A percentile compares a stretch with the other conserved stretches of the same genome.
Evolutionary conservation across 257 asterid genomes (phyloP).

Genomic region (Nicotiana noctiflora): DNA sequence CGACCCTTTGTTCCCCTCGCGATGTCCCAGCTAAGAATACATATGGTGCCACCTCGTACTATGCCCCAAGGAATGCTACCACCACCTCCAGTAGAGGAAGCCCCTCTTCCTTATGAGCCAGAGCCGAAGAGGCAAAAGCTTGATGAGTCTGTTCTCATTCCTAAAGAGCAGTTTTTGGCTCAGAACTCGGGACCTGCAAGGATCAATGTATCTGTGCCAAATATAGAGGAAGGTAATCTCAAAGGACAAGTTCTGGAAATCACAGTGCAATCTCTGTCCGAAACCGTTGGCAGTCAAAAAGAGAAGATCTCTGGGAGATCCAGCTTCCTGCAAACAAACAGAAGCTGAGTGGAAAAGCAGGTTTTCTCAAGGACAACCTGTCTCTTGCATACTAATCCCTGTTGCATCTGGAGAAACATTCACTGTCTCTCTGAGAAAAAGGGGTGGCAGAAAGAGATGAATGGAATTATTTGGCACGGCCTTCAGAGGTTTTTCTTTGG

Average conservation of each 20-base stretch:
- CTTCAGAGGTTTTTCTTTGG: slow-evolving; percentile 27
- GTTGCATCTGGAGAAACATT: slow-evolving; percentile 65
- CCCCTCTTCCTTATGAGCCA: slow-evolving; percentile 91
- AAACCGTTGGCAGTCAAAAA: slow-evolving; percentile 74
- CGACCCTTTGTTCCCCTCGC: slow-evolving; percentile 42
- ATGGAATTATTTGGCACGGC: slow-evolving; percentile 14
- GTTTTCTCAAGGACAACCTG: slow-evolving; percentile 91
- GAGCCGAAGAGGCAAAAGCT: slow-evolving; percentile 89
- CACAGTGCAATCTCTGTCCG: slow-evolving; percentile 61
- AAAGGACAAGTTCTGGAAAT: slow-evolving; percentile 87
- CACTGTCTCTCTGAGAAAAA: slow-evolving; percentile 80
- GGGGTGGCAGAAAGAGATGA: slow-evolving; percentile 99
- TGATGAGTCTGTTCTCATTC: slow-evolving; percentile 71
- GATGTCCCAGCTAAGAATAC: slow-evolving; percentile 64
- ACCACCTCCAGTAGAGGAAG: slow-evolving; percentile 87
- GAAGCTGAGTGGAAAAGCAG: slow-evolving; percentile 95
- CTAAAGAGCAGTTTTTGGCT: slow-evolving; percentile 83
- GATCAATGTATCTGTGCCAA: slow-evolving; percentile 61
- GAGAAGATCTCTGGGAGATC: slow-evolving; percentile 89
- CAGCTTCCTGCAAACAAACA: slow-evolving; percentile 95
- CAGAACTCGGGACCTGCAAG: slow-evolving; percentile 74
- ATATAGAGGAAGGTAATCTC: slow-evolving; percentile 80
- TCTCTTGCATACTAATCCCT: slow-evolving; percentile 90
- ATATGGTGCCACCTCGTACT: slow-evolving; percentile 67
- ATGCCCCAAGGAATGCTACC: slow-evolving; percentile 79